Evolutionary conservation across 116 monocot genomes (phyloP), one percentile per base, ranked within the genome.

Genomic region (Papilionanthe hybrid): DNA sequence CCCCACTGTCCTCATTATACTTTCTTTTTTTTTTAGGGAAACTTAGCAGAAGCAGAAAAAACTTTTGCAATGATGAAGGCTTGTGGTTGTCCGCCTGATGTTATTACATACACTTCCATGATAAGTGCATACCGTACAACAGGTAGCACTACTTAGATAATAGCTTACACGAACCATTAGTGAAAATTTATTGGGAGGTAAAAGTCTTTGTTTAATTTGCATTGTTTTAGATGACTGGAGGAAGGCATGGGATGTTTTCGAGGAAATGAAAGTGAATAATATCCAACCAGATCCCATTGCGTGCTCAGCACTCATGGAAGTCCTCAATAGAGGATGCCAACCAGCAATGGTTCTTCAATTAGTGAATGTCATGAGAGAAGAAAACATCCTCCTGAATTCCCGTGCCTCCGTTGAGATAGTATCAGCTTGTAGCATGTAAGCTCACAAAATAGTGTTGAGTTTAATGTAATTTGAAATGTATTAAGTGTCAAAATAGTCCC

Each of bases 381-480:
- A 87, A 78, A 82, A 55, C 57, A 85, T 95, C 25, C 84, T 89
- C 19, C 82, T 99, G 49, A 93, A 93, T 79, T 77, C 85, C n/a
- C 87, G 89, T 79, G 81, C 85, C 50, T 82, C 77, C 2, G 93
- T 93, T 83, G 93, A 93, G 85, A 79, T 93, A 9, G 66, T 99
- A 84, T 93, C 90, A 81, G 89, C 99, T 32, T 93, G 91, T 80
- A 99, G 91, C 92, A 87, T 95, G 98, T 98, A 90, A 85, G 92
- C 12, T 48, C 72, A 75, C 22, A 49, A n/a, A 48, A 50, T 25
- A n/a, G 11, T 37, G 32, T 7, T 30, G 37, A 69, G 15, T 69
- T 69, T 69, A 37, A 69, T 69, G 29, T 69, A 32, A 32, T 37
- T 69, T 4, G 32, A 37, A 37, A 32, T 17, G 3, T 69, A 32